Conservation (phyloP, 1,284 basidiomycete species). For the Mycosarcoma mackinlayi region DNA sequence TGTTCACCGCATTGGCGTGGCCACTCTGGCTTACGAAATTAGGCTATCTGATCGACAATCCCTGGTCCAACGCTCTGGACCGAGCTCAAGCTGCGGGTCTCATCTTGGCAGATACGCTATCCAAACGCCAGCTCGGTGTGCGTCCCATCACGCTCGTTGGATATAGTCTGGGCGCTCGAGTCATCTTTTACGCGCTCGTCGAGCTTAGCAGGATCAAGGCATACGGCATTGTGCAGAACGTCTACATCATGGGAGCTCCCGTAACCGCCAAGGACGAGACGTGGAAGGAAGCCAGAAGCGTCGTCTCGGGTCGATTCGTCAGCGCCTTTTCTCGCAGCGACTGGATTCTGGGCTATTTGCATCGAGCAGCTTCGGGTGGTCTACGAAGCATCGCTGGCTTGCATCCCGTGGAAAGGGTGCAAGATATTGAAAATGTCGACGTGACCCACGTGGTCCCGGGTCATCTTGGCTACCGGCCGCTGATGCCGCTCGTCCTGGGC, state of each 20-base stretch:
- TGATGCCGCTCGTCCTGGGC: slow-evolving; percentile 65
- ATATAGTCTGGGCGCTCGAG: slow-evolving; percentile 65
- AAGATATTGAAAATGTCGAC: slow-evolving; percentile 67
- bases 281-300: slow-evolving; percentile 62
- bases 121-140: slow-evolving; percentile 65
- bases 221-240: slow-evolving; percentile 67
- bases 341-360: slow-evolving; percentile 67
- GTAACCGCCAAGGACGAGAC: slow-evolving; percentile 62
- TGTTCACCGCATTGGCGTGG: slow-evolving; percentile 64
- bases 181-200: slow-evolving; percentile 65
- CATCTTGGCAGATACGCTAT: slow-evolving; percentile 65
- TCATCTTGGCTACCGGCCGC: slow-evolving; percentile 63
- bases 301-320: slow-evolving; percentile 66
- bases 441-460: slow-evolving; percentile 66
- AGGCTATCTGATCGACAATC: slow-evolving; percentile 67
- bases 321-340: slow-evolving; percentile 67
- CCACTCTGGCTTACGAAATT: slow-evolving; percentile 67
- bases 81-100: slow-evolving; percentile 63
- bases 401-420: slow-evolving; percentile 63
- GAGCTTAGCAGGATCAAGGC: slow-evolving; percentile 64
- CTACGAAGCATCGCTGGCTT: slow-evolving; percentile 65
- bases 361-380: slow-evolving; percentile 65
- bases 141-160: slow-evolving; percentile 67
- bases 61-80: slow-evolving; percentile 67
- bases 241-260: slow-evolving; percentile 66